A percentile compares a stretch with the other conserved stretches of the same genome.
Evolutionary conservation across 352 stramenopile species (phyloP).

Genomic region (Thraustochytrium sp.): DNA sequence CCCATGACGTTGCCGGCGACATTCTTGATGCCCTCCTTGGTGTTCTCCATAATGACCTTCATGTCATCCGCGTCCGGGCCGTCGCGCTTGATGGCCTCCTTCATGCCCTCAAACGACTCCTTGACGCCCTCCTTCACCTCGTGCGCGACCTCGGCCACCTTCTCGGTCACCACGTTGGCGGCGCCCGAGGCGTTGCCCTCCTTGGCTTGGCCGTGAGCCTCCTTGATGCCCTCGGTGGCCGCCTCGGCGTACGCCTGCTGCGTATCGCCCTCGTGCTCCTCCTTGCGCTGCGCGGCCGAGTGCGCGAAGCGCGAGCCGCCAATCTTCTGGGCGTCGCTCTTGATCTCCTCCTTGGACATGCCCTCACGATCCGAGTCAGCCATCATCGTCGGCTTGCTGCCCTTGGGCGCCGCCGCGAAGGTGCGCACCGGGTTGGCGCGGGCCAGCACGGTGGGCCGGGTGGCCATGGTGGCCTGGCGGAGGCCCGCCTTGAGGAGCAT

Average conservation of each 20-base stretch:
- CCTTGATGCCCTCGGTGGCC: neutral
- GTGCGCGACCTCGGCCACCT: neutral
- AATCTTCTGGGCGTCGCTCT: neutral
- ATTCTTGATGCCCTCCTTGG: neutral
- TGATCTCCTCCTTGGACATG: neutral
- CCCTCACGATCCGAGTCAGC: neutral
- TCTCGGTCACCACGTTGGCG: neutral
- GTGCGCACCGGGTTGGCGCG: neutral
- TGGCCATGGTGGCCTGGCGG: too few relatives aligned
- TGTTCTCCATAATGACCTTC: conserved; percentile 10
- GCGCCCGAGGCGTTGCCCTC: neutral
- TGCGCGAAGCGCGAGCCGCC: neutral
- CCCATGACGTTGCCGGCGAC: neutral
- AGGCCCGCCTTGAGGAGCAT: too few relatives aligned
- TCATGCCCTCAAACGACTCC: neutral
- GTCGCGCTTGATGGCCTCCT: neutral
- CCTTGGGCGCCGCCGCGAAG: neutral
- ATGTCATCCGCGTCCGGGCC: neutral
- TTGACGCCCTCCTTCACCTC: conserved; percentile 4
- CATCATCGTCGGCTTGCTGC: neutral
- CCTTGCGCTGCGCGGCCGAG: neutral
- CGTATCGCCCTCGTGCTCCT: neutral
- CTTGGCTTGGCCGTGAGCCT: neutral
- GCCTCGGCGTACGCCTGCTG: neutral
- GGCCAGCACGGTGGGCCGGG: neutral